A percentile compares a stretch with the other conserved stretches of the same genome.
Evolutionary conservation across 495 filamentous ascomycete genomes (phyloP).

Genomic region (Coniosporium apollinis): DNA sequence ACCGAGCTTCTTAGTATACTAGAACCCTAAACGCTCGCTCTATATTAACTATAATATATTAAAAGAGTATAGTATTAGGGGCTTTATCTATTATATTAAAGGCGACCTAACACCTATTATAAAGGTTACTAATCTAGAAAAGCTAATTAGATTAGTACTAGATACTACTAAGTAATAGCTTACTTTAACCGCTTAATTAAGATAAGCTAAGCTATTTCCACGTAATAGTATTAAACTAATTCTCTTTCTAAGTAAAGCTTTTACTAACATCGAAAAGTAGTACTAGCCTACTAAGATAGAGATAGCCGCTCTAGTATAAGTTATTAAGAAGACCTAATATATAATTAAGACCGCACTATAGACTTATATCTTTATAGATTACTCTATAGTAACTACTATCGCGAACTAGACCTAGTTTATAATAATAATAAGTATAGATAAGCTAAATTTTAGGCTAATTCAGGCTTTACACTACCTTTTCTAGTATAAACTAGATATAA

Average conservation of each 20-base stretch:
- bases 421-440: background rate
- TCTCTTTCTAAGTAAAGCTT: constrained; percentile 2
- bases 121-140: background rate
- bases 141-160: background rate
- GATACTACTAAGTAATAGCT: background rate
- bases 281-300: constrained; percentile 3
- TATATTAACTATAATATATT: background rate
- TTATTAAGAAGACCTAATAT: constrained; percentile 1
- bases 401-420: background rate
- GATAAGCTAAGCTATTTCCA: background rate
- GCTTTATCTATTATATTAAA: background rate
- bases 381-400: background rate
- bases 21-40: background rate
- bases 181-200: background rate
- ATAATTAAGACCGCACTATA: constrained; percentile 1
- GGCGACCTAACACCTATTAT: background rate
- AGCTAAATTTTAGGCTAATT: constrained; percentile 2
- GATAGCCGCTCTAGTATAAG: background rate
- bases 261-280: background rate
- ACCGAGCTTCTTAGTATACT: background rate
- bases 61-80: background rate
- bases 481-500: constrained; percentile 1
- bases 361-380: constrained; percentile 1
- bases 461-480: constrained; percentile 2
- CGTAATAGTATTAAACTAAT: constrained; percentile 2